These are phyloP conservation scores for Hypoxylon sp. DNA, from an alignment of 2,329 filamentous ascomycete species.

Conservation along the genomic window DNA sequence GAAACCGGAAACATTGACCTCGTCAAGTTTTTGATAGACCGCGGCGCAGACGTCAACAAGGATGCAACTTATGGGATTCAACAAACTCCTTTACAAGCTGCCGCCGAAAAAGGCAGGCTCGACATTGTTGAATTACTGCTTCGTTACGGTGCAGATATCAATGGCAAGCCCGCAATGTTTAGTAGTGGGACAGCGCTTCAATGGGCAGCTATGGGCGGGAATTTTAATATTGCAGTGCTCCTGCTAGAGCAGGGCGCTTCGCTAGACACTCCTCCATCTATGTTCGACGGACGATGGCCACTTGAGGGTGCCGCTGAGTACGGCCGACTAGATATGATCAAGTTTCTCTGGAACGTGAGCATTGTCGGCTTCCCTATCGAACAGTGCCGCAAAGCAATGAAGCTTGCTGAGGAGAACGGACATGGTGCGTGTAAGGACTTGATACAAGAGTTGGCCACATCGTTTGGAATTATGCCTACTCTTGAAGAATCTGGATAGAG, in stretches of 20 bases:
- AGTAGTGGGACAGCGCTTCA: constrained; percentile 45
- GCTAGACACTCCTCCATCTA: constrained; percentile 24
- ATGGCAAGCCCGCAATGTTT: constrained; percentile 24
- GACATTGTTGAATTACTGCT: constrained; percentile 44
- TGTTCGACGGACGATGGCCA: constrained; percentile 38
- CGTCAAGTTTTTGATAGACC: constrained; percentile 38
- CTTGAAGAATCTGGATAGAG: constrained; percentile 16
- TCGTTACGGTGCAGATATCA: constrained; percentile 36
- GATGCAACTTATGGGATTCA: constrained; percentile 20
- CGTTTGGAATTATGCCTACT: constrained; percentile 19
- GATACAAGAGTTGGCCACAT: constrained; percentile 26
- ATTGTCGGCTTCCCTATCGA: constrained; percentile 20
- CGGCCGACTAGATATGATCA: constrained; percentile 45
- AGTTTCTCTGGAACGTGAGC: constrained; percentile 39
- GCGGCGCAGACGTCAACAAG: constrained; percentile 41
- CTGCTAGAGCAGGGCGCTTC: constrained; percentile 33
- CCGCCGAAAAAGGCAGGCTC: constrained; percentile 35
- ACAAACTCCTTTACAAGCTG: constrained; percentile 45
- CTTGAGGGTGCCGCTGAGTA: constrained; percentile 43
- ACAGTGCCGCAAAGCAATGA: constrained; percentile 34
- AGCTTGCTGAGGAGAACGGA: constrained; percentile 36
- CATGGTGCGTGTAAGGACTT: constrained; percentile 36
- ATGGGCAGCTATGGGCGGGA: constrained; percentile 42
- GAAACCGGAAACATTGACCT: constrained; percentile 29
- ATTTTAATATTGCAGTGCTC: constrained; percentile 38